Base-by-base conservation (phyloP, 352 stramenopile genomes). In the Elongisporangium anandrum region DNA sequence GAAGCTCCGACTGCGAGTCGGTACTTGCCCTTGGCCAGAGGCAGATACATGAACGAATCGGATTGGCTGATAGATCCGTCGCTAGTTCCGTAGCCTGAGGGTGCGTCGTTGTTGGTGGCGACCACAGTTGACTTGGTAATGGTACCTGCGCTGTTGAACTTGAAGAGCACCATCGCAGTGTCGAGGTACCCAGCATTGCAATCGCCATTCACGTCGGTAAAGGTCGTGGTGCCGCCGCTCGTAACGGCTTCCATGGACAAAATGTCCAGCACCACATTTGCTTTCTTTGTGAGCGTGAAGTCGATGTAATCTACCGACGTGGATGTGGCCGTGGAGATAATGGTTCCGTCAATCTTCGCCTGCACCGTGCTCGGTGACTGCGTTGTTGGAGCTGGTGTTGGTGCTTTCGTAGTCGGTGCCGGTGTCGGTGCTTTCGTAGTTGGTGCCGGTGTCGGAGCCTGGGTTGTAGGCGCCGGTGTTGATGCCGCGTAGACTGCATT, bases 141-240 rank as follows among this genome's bases (percentile, higher is more conserved):
- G 0, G 21, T 24, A 21, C 57, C 70, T 38, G 64, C 61, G n/a
- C 20, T 53, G 17, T 64, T 61, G 0, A 85, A 12, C 0, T 52
- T 61, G 61, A 92, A 89, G 2, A 92, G 62, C 4, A 86, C 63
- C 51, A 92, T 76, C 9, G 69, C 72, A 9, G 78, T 78, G 66
- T 92, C 80, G 57, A 90, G 72, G 54, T 80, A 86, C 9, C 69
- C 72, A 22, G 82, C 78, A 48, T 85, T 92, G 69, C 82, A 92
- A 64, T 92, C 79, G 9, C 56, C 58, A 50, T 92, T 90, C 17
- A 92, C 68, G 60, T 92, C 80, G 4, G 76, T 63, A 39, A 70
- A 92, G 16, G 38, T 64, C 10, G 51, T 54, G 17, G 29, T 21
- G 16, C 61, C 54, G 0, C 64, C 69, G 19, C 54, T 66, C 5